Base-by-base conservation (phyloP, 495 filamentous ascomycete genomes). In the Lophiotrema nucula region DNA sequence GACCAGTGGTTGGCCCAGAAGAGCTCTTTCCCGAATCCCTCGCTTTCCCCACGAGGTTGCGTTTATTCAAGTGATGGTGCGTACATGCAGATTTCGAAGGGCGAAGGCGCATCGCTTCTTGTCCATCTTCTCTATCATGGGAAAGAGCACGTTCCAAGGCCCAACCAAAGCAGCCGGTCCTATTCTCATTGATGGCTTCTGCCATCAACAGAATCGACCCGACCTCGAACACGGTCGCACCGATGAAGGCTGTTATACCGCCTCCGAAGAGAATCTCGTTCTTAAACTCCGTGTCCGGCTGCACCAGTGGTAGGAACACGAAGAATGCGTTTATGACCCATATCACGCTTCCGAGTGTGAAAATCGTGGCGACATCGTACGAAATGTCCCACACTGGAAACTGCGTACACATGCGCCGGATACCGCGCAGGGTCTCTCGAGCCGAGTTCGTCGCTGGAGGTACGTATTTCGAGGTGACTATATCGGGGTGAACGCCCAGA, bases 291-390 rank as follows among this genome's bases (percentile, higher is more conserved):
- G 77, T 79, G 0, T 48, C 59, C 0, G 84, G 83, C 31, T 76
- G 73, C 15, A 70, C 72, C 0, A 84, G 70, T 1, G 87, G 87
- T 3, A 87, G 71, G 72, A 78, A 87, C 33, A 79, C 76, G 63
- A 89, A 88, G 69, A 83, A 87, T 4, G 77, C 83, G 65, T 88
- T 88, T 59, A 88, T 74, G 6, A 83, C 76, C 85, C 85, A 88
- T 13, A 87, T 67, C 0, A 81, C 70, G 11, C 81, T 85, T 22
- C 84, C 87, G 2, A 82, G 58, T 0, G 83, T 87, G 71, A 88
- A 89, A 0, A 81, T 72, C 2, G 76, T 60, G 6, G 87, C 86
- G 22, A 88, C 85, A 16, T 84, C 77, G 54, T 79, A 89, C 3
- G 81, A 86, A 1, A 90, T 73, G 61, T 90, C 86, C 83, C 83